Percentiles rank a stretch among this genome's conserved stretches.
Evolutionary conservation across 2,329 filamentous ascomycete species (phyloP).

Genomic region (Shiraia bambusicola): DNA sequence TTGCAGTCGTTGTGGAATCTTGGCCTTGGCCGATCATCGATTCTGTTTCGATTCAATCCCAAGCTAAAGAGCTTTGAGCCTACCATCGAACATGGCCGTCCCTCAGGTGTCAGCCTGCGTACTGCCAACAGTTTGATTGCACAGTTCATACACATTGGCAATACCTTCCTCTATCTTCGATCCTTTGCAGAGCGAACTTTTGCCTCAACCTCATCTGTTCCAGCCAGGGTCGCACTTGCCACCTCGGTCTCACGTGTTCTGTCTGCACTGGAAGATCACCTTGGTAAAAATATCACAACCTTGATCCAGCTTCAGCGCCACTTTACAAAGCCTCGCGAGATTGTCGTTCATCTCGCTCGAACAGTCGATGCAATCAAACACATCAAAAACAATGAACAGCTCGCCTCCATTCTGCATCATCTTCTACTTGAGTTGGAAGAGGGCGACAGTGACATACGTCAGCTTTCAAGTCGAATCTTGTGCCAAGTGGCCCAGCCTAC

Average conservation of each 20-base stretch:
- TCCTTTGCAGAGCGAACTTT: constrained; percentile 44
- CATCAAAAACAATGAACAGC: constrained; percentile 42
- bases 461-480: constrained; percentile 68
- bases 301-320: constrained; percentile 46
- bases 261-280: constrained; percentile 44
- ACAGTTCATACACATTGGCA: constrained; percentile 45
- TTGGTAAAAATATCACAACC: constrained; percentile 39
- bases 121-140: constrained; percentile 56
- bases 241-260: constrained; percentile 45
- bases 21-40: constrained; percentile 69
- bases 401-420: constrained; percentile 43
- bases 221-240: constrained; percentile 47
- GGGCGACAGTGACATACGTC: constrained; percentile 60
- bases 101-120: constrained; percentile 54
- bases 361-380: constrained; percentile 52
- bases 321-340: constrained; percentile 51
- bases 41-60: constrained; percentile 66
- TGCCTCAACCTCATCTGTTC: constrained; percentile 35
- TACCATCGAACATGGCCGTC: constrained; percentile 47
- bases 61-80: constrained; percentile 56
- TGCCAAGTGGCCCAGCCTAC: constrained; percentile 65
- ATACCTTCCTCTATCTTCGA: constrained; percentile 37
- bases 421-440: constrained; percentile 58
- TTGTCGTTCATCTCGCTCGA: constrained; percentile 56
- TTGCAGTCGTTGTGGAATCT: constrained; percentile 63